Base-by-base conservation (phyloP, 2,329 filamentous ascomycete genomes). In the Celoporthe dispersa region DNA sequence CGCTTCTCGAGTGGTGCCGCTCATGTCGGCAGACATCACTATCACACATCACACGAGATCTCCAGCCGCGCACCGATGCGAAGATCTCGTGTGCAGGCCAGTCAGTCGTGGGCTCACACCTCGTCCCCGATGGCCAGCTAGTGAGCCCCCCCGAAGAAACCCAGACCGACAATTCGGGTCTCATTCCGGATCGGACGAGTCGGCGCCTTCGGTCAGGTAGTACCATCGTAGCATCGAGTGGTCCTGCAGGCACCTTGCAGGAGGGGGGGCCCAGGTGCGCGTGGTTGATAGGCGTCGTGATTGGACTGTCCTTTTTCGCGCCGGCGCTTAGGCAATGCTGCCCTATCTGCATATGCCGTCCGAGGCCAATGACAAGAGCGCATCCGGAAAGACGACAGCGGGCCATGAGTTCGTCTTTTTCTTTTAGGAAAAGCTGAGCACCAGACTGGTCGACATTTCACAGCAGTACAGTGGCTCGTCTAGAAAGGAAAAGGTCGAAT, bases 11-110 rank as follows among this genome's bases (percentile, higher is more conserved):
- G 63, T n/a, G 12, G 25, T 41, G 65, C 61, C 35, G 44, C 70
- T 68, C 25, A 68, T 70, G 65, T 55, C 70, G 65, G 68, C 68
- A 68, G 55, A 65, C 35, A 62, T 71, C 70, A 71, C 70, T 70
- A 71, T 71, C 70, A 71, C 70, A 71, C 70, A 33, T 16, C 44
- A 48, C 44, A 48, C 44, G 19, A 48, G 19, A n/a, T 59, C 64
- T 61, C 68, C 68, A 71, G 68, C 68, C 65, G 70, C 70, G 44
- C 69, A 9, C 68, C 68, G 62, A 62, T n/a, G 48, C 31, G n/a
- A 67, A 44, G 59, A 60, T 48, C 53, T 37, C 35, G 39, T 28
- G 2, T 7, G 35, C 59, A 35, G n/a, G 62, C 68, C 68, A 70
- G 62, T 70, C 41, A 48, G 9, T 37, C 64, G 67, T 59, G 59